Percentiles rank a stretch among this genome's conserved stretches.
phyloP scores from a whole-genome alignment of 495 filamentous ascomycete genomes.

The Trichocladium uniseriatum region DNA sequence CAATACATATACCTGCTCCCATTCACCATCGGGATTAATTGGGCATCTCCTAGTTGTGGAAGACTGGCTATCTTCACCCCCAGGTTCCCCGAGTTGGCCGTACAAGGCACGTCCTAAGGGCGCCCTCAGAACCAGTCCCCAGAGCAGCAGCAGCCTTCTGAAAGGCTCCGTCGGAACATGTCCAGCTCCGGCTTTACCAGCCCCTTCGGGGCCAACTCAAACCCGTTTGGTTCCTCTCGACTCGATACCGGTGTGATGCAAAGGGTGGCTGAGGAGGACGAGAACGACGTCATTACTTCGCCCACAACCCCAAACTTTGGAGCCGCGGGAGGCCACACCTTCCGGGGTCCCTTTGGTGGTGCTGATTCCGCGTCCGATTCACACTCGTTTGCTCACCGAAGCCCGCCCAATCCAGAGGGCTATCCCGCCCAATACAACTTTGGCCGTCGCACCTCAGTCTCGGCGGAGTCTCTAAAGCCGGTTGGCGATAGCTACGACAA shows the following conservation, averaged over 20 bases:
- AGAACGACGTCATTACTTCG: conserved; percentile 47
- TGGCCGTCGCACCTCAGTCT: conserved; percentile 88
- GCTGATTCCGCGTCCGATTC: conserved; percentile 36
- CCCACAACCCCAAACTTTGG: conserved; percentile 46
- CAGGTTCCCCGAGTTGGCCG: background rate
- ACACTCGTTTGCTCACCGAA: conserved; percentile 33
- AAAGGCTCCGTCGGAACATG: conserved; percentile 26
- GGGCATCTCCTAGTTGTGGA: background rate
- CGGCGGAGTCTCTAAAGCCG: conserved; percentile 90
- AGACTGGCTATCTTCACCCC: too few species aligned
- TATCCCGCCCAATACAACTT: conserved; percentile 92
- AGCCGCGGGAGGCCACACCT: conserved; percentile 18
- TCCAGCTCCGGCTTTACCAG: conserved; percentile 47
- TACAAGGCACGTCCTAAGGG: background rate
- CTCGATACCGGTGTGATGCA: conserved; percentile 36
- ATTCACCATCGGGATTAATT: too few species aligned
- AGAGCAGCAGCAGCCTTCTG: background rate
- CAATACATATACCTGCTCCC: background rate
- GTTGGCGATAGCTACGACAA: conserved; percentile 72
- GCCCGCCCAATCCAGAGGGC: conserved; percentile 47
- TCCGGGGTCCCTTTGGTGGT: conserved; percentile 40
- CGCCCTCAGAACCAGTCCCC: background rate
- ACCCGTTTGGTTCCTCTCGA: conserved; percentile 39
- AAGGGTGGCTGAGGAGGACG: conserved; percentile 51
- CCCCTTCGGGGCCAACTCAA: conserved; percentile 43